Base-by-base conservation (phyloP, 139 green algal genomes). In the Chlamydomonas sp. region DNA sequence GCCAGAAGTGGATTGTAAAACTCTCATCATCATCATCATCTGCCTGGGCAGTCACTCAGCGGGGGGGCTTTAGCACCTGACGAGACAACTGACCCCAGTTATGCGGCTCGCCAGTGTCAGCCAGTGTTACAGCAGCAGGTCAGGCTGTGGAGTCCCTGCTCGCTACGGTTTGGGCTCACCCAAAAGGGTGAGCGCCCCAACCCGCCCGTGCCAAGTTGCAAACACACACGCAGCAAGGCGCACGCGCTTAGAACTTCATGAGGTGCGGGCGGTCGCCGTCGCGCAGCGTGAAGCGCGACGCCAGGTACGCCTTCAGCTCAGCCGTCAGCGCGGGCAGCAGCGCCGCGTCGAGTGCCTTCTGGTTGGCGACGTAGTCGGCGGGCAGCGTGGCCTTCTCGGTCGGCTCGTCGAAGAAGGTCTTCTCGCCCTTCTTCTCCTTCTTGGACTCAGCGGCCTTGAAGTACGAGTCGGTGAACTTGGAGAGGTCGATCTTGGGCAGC, bases 231-330 rank as follows among this genome's bases (percentile, higher is more conserved):
- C n/a, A n/a, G n/a, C n/a, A n/a, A n/a, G n/a, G n/a, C n/a, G n/a
- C n/a, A n/a, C n/a, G 39, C 39, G 59, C 33, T 58, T 33, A 67
- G 68, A 58, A 99, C 81, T 95, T 96, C 85, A 99, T 92, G 47
- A 97, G 81, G 85, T 99, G 95, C 22, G 95, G 95, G 72, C 94
- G 84, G 82, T 97, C 88, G 48, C 91, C 92, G 64, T 80, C 79
- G 39, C 79, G 76, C 26, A 99, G 89, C n/a, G 88, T 87, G 84
- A 99, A 99, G 66, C 87, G 84, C 35, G 3, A 48, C 2, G 35
- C 58, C n/a, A 67, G 26, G 35, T 67, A 58, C 29, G 54, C 85
- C 85, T 96, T 96, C 48, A 98, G 73, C 29, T 97, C 88, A 1
- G 79, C 72, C 37, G 74, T 75, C 48, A 96, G 72, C 0, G 72